Percentiles rank a stretch among this genome's conserved stretches.
Evolutionary conservation across 805 yeast species (phyloP).

Genomic region (Spathaspora boniae): DNA sequence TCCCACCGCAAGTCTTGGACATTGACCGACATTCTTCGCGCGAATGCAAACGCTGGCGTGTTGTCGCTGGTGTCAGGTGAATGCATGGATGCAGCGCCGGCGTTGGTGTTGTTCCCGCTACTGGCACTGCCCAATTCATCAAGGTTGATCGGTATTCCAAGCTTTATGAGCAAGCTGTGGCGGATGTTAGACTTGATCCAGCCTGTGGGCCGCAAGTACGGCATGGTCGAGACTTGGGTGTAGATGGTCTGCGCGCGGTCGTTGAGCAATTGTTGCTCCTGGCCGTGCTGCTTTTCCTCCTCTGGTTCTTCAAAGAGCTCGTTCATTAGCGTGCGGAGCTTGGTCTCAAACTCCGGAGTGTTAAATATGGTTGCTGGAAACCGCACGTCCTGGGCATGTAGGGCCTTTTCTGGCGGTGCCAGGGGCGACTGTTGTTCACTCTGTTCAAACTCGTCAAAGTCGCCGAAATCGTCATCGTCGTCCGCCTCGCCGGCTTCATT

Average conservation of each 20-base stretch:
- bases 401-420: neutral
- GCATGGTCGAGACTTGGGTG: slow-evolving; percentile 44
- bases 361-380: slow-evolving; percentile 8
- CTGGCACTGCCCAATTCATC: slow-evolving; percentile 41
- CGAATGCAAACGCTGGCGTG: too few relatives aligned
- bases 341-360: slow-evolving; percentile 9
- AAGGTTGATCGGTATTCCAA: slow-evolving; percentile 72
- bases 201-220: slow-evolving; percentile 54
- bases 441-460: slow-evolving; percentile 16
- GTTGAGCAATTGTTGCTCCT: slow-evolving; percentile 14
- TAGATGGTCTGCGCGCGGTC: slow-evolving; percentile 40
- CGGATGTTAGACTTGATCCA: slow-evolving; percentile 71
- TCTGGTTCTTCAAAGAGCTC: neutral
- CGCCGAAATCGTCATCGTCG: slow-evolving; percentile 24
- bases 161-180: slow-evolving; percentile 55
- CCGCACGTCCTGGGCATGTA: too few relatives aligned
- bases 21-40: too few relatives aligned
- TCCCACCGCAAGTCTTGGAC: too few relatives aligned
- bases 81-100: slow-evolving; percentile 6
- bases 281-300: neutral
- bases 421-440: slow-evolving; percentile 18
- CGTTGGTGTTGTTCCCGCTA: neutral
- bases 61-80: too few relatives aligned
- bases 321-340: slow-evolving; percentile 11
- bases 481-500: slow-evolving; percentile 6